Evolutionary conservation across 2,329 filamentous ascomycete species (phyloP).

Genomic region (Coniochaeta sp.): DNA sequence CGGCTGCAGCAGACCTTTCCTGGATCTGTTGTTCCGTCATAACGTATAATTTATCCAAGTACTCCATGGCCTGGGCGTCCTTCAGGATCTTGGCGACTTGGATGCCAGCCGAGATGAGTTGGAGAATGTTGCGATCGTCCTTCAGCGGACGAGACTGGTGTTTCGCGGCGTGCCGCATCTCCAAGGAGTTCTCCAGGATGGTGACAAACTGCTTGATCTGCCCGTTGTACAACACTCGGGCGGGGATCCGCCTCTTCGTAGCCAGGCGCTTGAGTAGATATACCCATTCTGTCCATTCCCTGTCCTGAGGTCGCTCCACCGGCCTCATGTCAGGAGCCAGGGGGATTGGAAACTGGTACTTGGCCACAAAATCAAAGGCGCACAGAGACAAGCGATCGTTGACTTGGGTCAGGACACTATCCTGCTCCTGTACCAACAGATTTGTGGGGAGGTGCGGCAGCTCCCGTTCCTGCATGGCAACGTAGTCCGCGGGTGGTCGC

Average conservation of each 20-base stretch:
- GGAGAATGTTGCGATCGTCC: slow-evolving; percentile 82
- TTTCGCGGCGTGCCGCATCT: slow-evolving; percentile 80
- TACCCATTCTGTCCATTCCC: slow-evolving; percentile 90
- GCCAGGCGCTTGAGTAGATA: slow-evolving; percentile 79
- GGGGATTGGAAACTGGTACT: slow-evolving; percentile 85
- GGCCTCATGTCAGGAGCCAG: slow-evolving; percentile 75
- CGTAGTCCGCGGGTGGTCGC: slow-evolving; percentile 60
- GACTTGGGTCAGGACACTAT: slow-evolving; percentile 69
- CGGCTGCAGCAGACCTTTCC: slow-evolving; percentile 42
- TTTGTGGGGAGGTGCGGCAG: slow-evolving; percentile 77
- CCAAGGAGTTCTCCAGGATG: slow-evolving; percentile 78
- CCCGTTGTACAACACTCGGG: slow-evolving; percentile 76
- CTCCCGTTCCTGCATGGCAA: slow-evolving; percentile 71
- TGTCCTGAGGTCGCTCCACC: slow-evolving; percentile 64
- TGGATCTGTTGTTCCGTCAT: slow-evolving; percentile 74
- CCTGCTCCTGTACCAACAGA: slow-evolving; percentile 76
- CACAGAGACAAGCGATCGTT: slow-evolving; percentile 81
- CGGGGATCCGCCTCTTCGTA: slow-evolving; percentile 78
- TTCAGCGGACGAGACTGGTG: slow-evolving; percentile 77
- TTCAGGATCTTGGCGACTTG: slow-evolving; percentile 84
- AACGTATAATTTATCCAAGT: slow-evolving; percentile 73
- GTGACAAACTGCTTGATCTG: slow-evolving; percentile 91
- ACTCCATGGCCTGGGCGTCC: slow-evolving; percentile 77
- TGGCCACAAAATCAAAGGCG: slow-evolving; percentile 84
- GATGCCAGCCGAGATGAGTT: slow-evolving; percentile 78